Conservation (phyloP, 2,329 filamentous ascomycete genomes). For the Cytospora schulzeri region DNA sequence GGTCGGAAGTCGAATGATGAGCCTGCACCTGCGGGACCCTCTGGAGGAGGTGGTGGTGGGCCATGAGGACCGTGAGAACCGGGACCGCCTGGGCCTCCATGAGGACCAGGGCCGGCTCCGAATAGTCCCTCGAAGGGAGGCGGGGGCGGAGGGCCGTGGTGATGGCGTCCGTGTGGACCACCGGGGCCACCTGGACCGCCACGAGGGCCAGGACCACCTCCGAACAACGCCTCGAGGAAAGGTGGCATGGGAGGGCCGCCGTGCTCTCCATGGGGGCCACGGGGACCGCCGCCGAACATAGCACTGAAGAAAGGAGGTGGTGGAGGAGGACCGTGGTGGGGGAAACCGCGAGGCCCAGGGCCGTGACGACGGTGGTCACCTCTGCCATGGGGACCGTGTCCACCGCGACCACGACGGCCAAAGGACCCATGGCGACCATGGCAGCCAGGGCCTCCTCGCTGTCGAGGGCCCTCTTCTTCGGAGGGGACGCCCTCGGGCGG, state of each 20-base stretch:
- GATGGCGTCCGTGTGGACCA: conserved; percentile 17
- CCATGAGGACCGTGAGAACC: conserved; percentile 28
- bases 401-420: conserved; percentile 26
- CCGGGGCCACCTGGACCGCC: conserved; percentile 25
- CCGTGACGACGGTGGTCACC: conserved; percentile 27
- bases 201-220: conserved; percentile 16
- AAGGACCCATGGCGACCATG: conserved; percentile 32
- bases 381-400: conserved; percentile 23
- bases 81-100: conserved; percentile 29
- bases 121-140: conserved; percentile 19
- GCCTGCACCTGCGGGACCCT: conserved; percentile 26
- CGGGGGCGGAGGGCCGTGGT: conserved; percentile 12
- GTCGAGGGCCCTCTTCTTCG: conserved; percentile 18
- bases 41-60: conserved; percentile 31
- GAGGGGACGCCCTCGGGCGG: conserved; percentile 32
- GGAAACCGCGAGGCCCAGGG: conserved; percentile 28
- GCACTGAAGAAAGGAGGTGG: conserved; percentile 31
- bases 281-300: conserved; percentile 27
- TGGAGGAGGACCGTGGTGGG: conserved; percentile 28
- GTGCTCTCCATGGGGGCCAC: conserved; percentile 20
- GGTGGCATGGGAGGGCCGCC: conserved; percentile 2
- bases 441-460: conserved; percentile 10
- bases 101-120: conserved; percentile 13
- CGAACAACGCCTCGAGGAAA: conserved; percentile 17
- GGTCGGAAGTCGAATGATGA: conserved; percentile 41